Percentiles rank a stretch among this genome's conserved stretches.
These are phyloP conservation scores for Juncus inflexus DNA, from an alignment of 176 grass and related monocot species.

Conservation along the genomic window DNA sequence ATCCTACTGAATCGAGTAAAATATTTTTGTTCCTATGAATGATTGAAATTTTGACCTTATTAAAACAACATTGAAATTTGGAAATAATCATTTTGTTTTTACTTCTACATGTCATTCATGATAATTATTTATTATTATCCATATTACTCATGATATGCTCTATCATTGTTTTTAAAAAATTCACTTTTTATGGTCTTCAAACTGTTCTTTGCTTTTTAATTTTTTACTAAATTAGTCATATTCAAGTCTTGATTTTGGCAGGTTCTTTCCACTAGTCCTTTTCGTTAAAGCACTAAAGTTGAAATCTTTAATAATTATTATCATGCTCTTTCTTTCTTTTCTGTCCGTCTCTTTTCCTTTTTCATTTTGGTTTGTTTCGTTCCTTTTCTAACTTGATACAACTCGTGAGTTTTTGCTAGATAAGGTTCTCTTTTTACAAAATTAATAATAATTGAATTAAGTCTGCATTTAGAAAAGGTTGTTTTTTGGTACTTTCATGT, in stretches of 20 bases:
- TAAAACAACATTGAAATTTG: no score
- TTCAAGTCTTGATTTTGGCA: constrained; percentile 13
- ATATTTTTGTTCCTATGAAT: no score
- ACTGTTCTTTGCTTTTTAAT: no score
- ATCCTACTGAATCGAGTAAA: no score
- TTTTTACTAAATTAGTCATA: constrained; percentile 7
- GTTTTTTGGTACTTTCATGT: constrained; percentile 73
- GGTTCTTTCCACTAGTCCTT: constrained; percentile 28
- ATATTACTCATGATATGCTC: no score
- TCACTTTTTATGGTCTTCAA: no score
- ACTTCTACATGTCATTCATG: no score
- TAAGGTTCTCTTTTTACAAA: constrained; percentile 16
- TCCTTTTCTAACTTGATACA: constrained; percentile 25
- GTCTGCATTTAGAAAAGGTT: constrained; percentile 28
- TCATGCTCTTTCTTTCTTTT: constrained; percentile 6
- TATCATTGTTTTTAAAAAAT: no score
- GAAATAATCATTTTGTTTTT: no score
- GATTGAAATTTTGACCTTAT: no score
- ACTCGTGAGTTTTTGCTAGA: constrained; percentile 27
- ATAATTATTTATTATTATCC: no score
- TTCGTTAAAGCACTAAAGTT: constrained; percentile 18
- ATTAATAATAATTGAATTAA: no score
- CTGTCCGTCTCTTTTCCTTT: constrained; percentile 22
- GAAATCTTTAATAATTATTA: constrained; percentile 22
- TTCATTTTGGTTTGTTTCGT: constrained; percentile 14